Evolutionary conservation across 805 yeast genomes (phyloP).

Genomic region (Starmerella stigmatis): DNA sequence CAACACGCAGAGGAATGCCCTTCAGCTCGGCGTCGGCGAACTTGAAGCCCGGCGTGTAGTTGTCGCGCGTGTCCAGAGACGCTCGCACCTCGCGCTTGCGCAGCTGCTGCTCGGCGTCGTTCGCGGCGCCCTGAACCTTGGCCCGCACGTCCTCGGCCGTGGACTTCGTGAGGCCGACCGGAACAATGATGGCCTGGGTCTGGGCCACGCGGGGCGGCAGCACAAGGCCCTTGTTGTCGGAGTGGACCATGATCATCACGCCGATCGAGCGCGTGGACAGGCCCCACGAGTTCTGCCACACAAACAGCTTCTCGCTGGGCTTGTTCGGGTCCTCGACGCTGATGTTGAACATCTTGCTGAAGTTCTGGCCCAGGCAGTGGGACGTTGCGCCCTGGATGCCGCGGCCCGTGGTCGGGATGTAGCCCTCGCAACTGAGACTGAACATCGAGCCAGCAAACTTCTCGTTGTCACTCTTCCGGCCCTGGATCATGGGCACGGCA

Average conservation of each 20-base stretch:
- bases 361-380: conserved; percentile 95
- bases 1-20: conserved; percentile 90
- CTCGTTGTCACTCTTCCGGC: conserved; percentile 93
- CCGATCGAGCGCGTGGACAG: conserved; percentile 96
- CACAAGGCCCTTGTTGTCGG: conserved; percentile 96
- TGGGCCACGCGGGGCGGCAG: conserved; percentile 96
- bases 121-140: conserved; percentile 59
- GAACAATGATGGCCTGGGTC: conserved; percentile 81
- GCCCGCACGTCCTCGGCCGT: conserved; percentile 66
- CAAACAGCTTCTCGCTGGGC: conserved; percentile 59
- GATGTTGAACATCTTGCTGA: conserved; percentile 96
- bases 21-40: conserved; percentile 94
- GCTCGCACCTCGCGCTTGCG: conserved; percentile 57
- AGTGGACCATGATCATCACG: conserved; percentile 98
- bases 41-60: conserved; percentile 98
- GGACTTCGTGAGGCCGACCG: conserved; percentile 89
- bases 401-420: conserved; percentile 96
- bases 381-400: conserved; percentile 99
- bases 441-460: conserved; percentile 96
- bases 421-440: conserved; percentile 95
- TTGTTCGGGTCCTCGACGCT: conserved; percentile 94
- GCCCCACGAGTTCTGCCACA: conserved; percentile 99
- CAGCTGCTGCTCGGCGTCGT: conserved; percentile 54
- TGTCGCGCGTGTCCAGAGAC: conserved; percentile 78
- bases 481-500: conserved; percentile 95